phyloP scores from a whole-genome alignment of 345 rosid genomes.

The Lepidium didymum region DNA sequence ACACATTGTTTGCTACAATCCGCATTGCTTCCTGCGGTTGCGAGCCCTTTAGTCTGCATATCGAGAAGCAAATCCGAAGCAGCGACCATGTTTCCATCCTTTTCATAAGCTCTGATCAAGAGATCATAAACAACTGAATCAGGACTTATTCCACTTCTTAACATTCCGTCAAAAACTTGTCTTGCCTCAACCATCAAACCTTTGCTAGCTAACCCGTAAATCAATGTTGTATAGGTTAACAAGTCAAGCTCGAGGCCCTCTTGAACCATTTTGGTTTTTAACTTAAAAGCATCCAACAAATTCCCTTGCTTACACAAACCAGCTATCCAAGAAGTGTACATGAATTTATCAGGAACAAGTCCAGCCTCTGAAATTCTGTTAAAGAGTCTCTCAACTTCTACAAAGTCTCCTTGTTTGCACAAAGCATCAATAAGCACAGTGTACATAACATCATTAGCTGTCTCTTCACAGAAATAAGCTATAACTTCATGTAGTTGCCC shows the following conservation, averaged over 20 bases:
- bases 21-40: neutral
- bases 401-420: conserved; percentile 36
- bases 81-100: conserved; percentile 25
- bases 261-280: conserved; percentile 38
- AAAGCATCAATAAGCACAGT: conserved; percentile 35
- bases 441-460: conserved; percentile 37
- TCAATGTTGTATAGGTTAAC: conserved; percentile 33
- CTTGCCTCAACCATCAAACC: conserved; percentile 41
- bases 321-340: conserved; percentile 44
- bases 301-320: conserved; percentile 39
- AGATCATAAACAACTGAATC: conserved; percentile 36
- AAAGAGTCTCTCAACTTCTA: conserved; percentile 35
- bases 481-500: conserved; percentile 32
- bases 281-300: conserved; percentile 36
- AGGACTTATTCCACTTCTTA: conserved; percentile 31
- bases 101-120: conserved; percentile 34
- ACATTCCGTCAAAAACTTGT: conserved; percentile 38
- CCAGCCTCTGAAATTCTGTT: conserved; percentile 32
- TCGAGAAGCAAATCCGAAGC: conserved; percentile 30
- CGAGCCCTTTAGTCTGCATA: conserved; percentile 33
- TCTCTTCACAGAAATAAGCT: conserved; percentile 33
- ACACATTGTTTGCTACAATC: conserved; percentile 12
- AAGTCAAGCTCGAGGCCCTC: conserved; percentile 38
- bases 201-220: conserved; percentile 35
- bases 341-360: conserved; percentile 38